Evolutionary conservation across 257 asterid genomes (phyloP), one percentile per base, ranked within the genome.

Genomic region (Knoxia roxburghii): DNA sequence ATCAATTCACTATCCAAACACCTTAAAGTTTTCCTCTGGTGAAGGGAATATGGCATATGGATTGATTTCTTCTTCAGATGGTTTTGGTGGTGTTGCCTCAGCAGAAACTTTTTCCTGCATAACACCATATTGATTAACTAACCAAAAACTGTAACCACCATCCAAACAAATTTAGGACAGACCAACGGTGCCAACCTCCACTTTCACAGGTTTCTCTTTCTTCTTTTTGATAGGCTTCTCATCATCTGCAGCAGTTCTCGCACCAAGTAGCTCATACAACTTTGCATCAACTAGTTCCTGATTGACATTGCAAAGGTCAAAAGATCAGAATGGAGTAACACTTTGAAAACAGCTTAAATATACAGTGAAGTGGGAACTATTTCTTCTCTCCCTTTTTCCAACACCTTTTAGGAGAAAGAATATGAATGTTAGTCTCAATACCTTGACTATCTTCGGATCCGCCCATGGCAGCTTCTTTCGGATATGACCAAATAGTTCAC

Each of bases 381-480:
- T 53, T 48, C 35, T 26, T 50, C 8, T 61, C 37, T 32, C 53
- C 10, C 6, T 17, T 32, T 30, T 0, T 29, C 30, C 11, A 41
- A 43, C 43, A 32, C 15, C n/a, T n/a, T 45, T 49, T 6, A 15
- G 37, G 63, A 27, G 11, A 51, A 65, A 12, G 57, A 23, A 23
- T 43, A 51, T 64, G 46, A 59, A 46, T 33, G 68, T 53, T 69
- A 24, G 14, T 46, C 46, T 40, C 60, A 62, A 73, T 75, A 86
- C 98, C 96, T 86, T 93, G 76, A 90, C 96, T 62, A 86, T 78
- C 77, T 81, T 86, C 2, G 97, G 89, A 77, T 93, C 95, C 40
- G 98, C 97, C 98, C 98, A 93, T 6, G 94, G 95, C 84, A 80
- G 93, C 80, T 79, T 93, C 87, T 85, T 93, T 65, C 97, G 88